Base-by-base conservation (phyloP, 495 filamentous ascomycete genomes). In the Aspergillus affinis region DNA sequence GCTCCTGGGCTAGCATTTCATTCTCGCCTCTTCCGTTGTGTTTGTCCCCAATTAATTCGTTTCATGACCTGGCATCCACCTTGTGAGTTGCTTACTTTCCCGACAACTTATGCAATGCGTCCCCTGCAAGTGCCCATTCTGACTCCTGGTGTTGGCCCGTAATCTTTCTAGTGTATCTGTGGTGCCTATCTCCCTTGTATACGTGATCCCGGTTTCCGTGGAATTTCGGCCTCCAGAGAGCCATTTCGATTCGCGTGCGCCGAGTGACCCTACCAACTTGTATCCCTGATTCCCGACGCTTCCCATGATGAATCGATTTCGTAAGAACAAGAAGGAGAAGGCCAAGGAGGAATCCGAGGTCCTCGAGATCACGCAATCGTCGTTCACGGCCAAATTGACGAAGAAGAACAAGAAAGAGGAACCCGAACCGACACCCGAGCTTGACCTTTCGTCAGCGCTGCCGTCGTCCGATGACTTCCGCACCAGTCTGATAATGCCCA, bases 401-500 rank as follows among this genome's bases (percentile, higher is more conserved):
- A 68, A 69, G 51, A 74, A 75, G 54, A 61, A 51, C 56, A 75
- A 74, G 63, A 73, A 79, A 46, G 57, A 84, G 75, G 67, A 72
- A 62, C 68, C 85, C 82, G 55, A 85, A 79, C 61, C 83, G 32
- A 88, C 87, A 69, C 79, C 78, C 17, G 78, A 91, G 30, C 64
- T 97, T 46, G 88, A 98, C 60, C 74, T 97, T 18, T 72, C 87
- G 3, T 77, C 72, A 20, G 93, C 85, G 5, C 77, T 99, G 6
- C 94, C 94, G 3, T 81, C 92, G 0, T 84, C 78, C 18, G 92
- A 98, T 69, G 84, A 97, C 73, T 98, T 99, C 65, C 88, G 94
- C n/a, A 99, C 94, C 6, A 98, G 95, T 77, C 73, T 98, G 49
- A 74, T 99, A 23, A 96, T 99, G 94, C 90, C 92, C 6, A 94